phyloP scores from a whole-genome alignment of 1,139 yeast genomes.

The Zygosaccharomyces sapae region DNA sequence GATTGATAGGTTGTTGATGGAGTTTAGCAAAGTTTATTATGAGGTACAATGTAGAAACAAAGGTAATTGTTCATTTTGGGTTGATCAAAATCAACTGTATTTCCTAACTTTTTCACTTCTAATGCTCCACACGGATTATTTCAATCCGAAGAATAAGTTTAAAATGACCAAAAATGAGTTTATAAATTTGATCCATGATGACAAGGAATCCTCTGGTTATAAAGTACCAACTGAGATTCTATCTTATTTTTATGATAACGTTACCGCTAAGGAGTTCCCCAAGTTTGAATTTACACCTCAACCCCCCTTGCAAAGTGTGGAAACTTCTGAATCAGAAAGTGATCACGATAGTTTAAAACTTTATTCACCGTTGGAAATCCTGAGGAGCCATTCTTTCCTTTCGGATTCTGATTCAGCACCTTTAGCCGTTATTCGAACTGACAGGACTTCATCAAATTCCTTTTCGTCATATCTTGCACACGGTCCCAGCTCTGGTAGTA shows the following conservation, averaged over 20 bases:
- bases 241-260: conserved; percentile 60
- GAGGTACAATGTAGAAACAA: conserved; percentile 32
- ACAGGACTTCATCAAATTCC: conserved; percentile 25
- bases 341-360: conserved; percentile 1
- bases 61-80: conserved; percentile 29
- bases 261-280: conserved; percentile 52
- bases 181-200: conserved; percentile 40
- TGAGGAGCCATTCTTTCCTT: conserved; percentile 8
- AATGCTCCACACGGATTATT: conserved; percentile 65
- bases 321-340: conserved; percentile 7
- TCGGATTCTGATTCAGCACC: conserved; percentile 10
- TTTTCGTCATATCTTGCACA: conserved; percentile 28
- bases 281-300: conserved; percentile 22
- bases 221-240: conserved; percentile 40
- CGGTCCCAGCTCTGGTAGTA: conserved; percentile 18
- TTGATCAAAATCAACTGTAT: conserved; percentile 48
- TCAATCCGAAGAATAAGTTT: conserved; percentile 57
- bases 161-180: conserved; percentile 63
- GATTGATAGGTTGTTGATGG: conserved; percentile 57
- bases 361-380: conserved; percentile 14
- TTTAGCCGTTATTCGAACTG: conserved; percentile 6
- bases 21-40: conserved; percentile 49
- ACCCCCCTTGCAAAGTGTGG: conserved; percentile 6
- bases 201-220: conserved; percentile 39
- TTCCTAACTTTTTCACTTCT: conserved; percentile 56